phyloP scores from a whole-genome alignment of 805 yeast genomes.

The Yamadazyma nakazawae region DNA sequence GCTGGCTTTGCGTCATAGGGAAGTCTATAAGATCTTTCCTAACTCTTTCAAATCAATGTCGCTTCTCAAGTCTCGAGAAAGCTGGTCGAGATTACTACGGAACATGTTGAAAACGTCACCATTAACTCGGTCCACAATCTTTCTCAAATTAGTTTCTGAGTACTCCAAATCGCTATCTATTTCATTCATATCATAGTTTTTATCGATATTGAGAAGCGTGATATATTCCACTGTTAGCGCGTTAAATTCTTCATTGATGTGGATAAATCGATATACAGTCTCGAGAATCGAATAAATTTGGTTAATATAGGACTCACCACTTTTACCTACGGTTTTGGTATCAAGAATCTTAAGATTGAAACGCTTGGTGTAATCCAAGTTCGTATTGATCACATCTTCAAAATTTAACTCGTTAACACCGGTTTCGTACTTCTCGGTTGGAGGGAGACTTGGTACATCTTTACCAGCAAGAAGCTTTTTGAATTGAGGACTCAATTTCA shows the following conservation, averaged over 20 bases:
- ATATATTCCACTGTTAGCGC: constrained; percentile 26
- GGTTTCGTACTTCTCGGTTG: background rate
- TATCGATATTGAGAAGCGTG: constrained; percentile 25
- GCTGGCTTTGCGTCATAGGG: background rate
- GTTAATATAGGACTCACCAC: constrained; percentile 27
- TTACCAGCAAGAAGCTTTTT: constrained; percentile 3
- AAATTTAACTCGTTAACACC: constrained; percentile 19
- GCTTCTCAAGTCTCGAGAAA: constrained; percentile 50
- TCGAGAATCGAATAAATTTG: constrained; percentile 34
- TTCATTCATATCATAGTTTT: constrained; percentile 15
- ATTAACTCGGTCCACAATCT: constrained; percentile 40
- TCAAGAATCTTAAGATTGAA: constrained; percentile 31
- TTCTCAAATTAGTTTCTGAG: constrained; percentile 26
- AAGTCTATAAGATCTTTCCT: constrained; percentile 10
- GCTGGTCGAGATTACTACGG: constrained; percentile 36
- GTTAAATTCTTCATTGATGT: constrained; percentile 34
- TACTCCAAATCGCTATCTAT: constrained; percentile 29
- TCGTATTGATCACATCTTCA: constrained; percentile 46
- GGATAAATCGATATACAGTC: constrained; percentile 28
- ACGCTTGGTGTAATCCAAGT: constrained; percentile 26
- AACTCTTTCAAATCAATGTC: constrained; percentile 52
- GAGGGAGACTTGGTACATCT: constrained; percentile 6
- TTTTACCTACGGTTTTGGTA: constrained; percentile 29
- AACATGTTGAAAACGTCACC: constrained; percentile 40
- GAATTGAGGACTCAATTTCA: constrained; percentile 8